Percentiles rank a stretch among this genome's conserved stretches.
These are phyloP conservation scores for Aspergillus versicolor DNA, from an alignment of 2,329 filamentous ascomycete genomes.

Conservation along the genomic window DNA sequence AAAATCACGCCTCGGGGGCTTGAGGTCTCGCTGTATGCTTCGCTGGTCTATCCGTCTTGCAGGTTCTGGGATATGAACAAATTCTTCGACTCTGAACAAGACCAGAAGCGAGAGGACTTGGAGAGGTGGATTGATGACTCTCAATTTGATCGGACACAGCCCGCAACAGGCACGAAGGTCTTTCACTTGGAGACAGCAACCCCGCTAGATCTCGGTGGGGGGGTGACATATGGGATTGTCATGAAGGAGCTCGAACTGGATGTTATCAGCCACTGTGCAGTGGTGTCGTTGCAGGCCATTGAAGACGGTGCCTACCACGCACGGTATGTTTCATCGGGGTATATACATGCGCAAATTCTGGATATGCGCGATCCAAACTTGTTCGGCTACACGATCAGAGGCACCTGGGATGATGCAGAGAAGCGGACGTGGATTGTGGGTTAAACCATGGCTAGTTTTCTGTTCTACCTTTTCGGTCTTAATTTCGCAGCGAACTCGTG, in stretches of 20 bases:
- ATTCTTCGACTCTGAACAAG: background rate
- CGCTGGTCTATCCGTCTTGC: background rate
- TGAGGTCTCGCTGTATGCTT: background rate
- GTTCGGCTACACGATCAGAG: background rate
- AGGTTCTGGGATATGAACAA: background rate
- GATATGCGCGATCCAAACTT: too few relatives aligned
- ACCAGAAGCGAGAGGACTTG: background rate
- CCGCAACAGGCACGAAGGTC: background rate
- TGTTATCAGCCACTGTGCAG: background rate
- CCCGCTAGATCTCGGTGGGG: background rate
- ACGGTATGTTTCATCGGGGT: background rate
- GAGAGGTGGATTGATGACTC: background rate
- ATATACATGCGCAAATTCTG: too few relatives aligned
- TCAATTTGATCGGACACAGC: background rate
- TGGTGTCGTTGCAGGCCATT: background rate
- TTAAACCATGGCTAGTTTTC: background rate
- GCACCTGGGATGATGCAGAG: background rate
- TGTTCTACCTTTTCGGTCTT: too few relatives aligned
- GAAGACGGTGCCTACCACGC: background rate
- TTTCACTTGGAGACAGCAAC: background rate
- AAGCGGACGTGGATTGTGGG: background rate
- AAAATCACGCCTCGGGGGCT: background rate
- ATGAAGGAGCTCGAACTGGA: background rate
- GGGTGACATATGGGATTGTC: background rate
- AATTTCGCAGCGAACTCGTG: too few relatives aligned